phyloP scores from a whole-genome alignment of 2,329 filamentous ascomycete genomes.

The Chaetomium globosum region DNA sequence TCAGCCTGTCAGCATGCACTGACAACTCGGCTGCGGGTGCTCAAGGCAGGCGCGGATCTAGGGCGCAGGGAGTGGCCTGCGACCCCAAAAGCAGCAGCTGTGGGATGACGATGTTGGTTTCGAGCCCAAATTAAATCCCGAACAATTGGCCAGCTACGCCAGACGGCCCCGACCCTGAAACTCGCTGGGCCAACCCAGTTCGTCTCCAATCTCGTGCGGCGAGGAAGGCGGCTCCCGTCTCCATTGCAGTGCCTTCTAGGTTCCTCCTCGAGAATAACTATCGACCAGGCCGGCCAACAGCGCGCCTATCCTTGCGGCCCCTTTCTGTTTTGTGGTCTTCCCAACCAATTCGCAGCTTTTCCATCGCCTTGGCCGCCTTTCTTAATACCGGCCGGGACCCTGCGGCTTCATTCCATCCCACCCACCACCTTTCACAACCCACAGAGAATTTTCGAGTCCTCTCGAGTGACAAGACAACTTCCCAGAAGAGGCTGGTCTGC shows the following conservation, averaged over 20 bases:
- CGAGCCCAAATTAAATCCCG: constrained; percentile 35
- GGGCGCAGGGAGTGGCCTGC: constrained; percentile 20
- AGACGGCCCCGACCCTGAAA: constrained; percentile 36
- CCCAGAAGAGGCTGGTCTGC: constrained; percentile 29
- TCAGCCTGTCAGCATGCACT: constrained; percentile 8
- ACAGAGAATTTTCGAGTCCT: not conserved
- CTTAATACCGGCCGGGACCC: constrained; percentile 27
- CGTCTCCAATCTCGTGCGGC: constrained; percentile 18
- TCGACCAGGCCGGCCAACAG: constrained; percentile 24
- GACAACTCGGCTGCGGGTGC: not conserved
- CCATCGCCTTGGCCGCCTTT: constrained; percentile 12
- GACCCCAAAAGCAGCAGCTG: constrained; percentile 24
- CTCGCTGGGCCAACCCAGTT: constrained; percentile 23
- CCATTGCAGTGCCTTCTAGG: not conserved
- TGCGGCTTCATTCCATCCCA: constrained; percentile 3
- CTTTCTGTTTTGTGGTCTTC: constrained; percentile 3
- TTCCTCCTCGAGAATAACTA: constrained; percentile 8
- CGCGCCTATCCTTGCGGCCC: constrained; percentile 17
- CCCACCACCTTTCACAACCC: not conserved
- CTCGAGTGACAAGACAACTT: constrained; percentile 11
- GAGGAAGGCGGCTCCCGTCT: constrained; percentile 10
- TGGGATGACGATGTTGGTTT: constrained; percentile 39
- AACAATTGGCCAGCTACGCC: constrained; percentile 35
- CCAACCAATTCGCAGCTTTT: constrained; percentile 14
- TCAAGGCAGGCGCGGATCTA: constrained; percentile 17